Percentiles rank a stretch among this genome's conserved stretches.
phyloP scores from a whole-genome alignment of 2,329 filamentous ascomycete genomes.

The Diplodia corticola region DNA sequence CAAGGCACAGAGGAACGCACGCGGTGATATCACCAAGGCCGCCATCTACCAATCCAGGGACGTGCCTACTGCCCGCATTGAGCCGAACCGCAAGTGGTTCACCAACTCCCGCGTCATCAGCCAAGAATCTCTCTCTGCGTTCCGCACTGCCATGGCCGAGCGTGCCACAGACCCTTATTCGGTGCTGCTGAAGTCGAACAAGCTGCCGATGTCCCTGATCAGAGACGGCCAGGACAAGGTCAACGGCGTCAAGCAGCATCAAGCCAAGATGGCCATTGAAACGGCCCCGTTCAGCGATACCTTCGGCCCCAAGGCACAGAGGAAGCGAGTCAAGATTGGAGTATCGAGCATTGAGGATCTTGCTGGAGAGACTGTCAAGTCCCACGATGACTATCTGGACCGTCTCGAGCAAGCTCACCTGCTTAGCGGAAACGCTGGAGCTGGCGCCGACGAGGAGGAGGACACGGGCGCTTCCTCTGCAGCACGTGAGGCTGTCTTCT shows the following conservation, averaged over 20 bases:
- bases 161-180: conserved; percentile 88
- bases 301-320: conserved; percentile 89
- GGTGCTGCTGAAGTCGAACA: conserved; percentile 94
- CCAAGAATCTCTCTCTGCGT: conserved; percentile 81
- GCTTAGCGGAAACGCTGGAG: conserved; percentile 68
- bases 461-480: conserved; percentile 45
- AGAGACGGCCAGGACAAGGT: conserved; percentile 67
- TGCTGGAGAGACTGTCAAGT: conserved; percentile 74
- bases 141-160: conserved; percentile 89
- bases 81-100: conserved; percentile 98
- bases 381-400: conserved; percentile 79
- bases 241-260: conserved; percentile 87
- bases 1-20: conserved; percentile 76
- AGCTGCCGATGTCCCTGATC: conserved; percentile 93
- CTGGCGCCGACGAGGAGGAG: conserved; percentile 49
- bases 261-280: conserved; percentile 91
- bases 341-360: conserved; percentile 81
- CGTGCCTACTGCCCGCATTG: conserved; percentile 78
- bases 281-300: conserved; percentile 81
- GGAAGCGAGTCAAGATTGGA: conserved; percentile 87
- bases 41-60: conserved; percentile 83
- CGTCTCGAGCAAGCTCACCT: conserved; percentile 76
- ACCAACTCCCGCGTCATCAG: conserved; percentile 89
- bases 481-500: conserved; percentile 73
- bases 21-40: conserved; percentile 80